Percentiles rank a stretch among this genome's conserved stretches.
phyloP scores from a whole-genome alignment of 1,139 yeast species.

The Candida tunisiensis region DNA sequence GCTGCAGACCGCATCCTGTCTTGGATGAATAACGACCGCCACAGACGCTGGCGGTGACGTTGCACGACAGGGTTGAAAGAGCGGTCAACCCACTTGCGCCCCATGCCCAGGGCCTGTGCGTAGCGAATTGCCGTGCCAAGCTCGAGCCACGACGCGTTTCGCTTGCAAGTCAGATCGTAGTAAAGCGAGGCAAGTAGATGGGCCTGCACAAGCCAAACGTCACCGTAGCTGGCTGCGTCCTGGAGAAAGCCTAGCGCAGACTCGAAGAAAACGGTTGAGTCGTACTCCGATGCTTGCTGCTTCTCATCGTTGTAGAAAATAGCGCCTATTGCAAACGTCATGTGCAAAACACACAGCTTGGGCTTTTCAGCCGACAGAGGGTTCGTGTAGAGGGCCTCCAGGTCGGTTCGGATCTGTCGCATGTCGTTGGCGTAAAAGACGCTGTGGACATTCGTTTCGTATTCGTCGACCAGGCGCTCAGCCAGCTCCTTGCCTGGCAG shows the following conservation, averaged over 20 bases:
- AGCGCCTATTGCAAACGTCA: slow-evolving; percentile 25
- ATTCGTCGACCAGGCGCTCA: slow-evolving; percentile 15
- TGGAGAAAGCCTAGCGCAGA: slow-evolving; percentile 19
- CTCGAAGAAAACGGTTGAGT: slow-evolving; percentile 16
- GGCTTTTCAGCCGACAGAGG: slow-evolving; percentile 11
- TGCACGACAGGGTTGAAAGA: slow-evolving; percentile 11
- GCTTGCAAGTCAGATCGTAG: slow-evolving; percentile 23
- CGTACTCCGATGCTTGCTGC: slow-evolving; percentile 2
- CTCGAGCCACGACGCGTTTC: slow-evolving; percentile 27
- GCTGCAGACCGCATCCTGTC: slow-evolving; percentile 25
- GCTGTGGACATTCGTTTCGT: slow-evolving; percentile 20
- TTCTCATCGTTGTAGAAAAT: slow-evolving; percentile 13
- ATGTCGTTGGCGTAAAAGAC: slow-evolving; percentile 21
- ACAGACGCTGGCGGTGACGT: slow-evolving; percentile 22
- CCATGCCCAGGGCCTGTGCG: slow-evolving; percentile 18
- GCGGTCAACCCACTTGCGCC: slow-evolving; percentile 16
- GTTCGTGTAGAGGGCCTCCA: slow-evolving; percentile 16
- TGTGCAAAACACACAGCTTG: slow-evolving; percentile 17
- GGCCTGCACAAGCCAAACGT: slow-evolving; percentile 27
- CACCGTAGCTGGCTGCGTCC: slow-evolving; percentile 22
- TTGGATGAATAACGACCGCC: slow-evolving; percentile 24
- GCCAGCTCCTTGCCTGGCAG: slow-evolving; percentile 17
- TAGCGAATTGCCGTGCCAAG: slow-evolving; percentile 18
- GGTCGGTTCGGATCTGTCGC: slow-evolving; percentile 14
- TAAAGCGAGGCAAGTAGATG: slow-evolving; percentile 24